These are phyloP conservation scores for Datura wrightii DNA, from an alignment of 257 asterid genomes.

Conservation along the genomic window DNA sequence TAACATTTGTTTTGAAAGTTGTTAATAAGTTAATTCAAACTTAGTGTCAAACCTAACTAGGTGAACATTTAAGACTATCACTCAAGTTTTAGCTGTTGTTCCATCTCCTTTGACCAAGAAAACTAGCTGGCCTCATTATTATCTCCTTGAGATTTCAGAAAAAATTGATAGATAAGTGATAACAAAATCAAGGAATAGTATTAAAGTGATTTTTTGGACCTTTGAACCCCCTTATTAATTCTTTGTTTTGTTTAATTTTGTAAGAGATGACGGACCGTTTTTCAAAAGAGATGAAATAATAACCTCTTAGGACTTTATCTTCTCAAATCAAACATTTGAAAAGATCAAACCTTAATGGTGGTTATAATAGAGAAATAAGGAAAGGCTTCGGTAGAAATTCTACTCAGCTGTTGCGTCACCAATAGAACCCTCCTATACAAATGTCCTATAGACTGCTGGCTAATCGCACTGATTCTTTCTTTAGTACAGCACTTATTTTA, in stretches of 20 bases:
- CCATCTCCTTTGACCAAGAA: background rate
- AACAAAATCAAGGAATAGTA: background rate
- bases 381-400: background rate
- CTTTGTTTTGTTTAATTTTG: background rate
- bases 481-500: background rate
- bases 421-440: no score
- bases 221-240: no score
- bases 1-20: background rate
- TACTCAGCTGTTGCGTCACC: background rate
- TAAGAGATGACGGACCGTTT: background rate
- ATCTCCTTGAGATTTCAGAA: background rate
- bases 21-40: background rate
- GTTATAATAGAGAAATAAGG: background rate
- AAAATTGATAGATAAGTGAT: background rate
- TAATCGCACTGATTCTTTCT: background rate
- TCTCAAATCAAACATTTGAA: background rate
- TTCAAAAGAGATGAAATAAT: background rate
- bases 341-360: background rate
- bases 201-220: background rate
- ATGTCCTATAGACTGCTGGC: background rate
- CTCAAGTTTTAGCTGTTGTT: background rate
- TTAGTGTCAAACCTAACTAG: background rate
- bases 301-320: background rate
- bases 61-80: background rate
- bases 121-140: conserved; percentile 20